Percentiles rank a stretch among this genome's conserved stretches.
Conservation (phyloP, 768 basidiomycete species). For the Rubroboletus pulcherrimus region DNA sequence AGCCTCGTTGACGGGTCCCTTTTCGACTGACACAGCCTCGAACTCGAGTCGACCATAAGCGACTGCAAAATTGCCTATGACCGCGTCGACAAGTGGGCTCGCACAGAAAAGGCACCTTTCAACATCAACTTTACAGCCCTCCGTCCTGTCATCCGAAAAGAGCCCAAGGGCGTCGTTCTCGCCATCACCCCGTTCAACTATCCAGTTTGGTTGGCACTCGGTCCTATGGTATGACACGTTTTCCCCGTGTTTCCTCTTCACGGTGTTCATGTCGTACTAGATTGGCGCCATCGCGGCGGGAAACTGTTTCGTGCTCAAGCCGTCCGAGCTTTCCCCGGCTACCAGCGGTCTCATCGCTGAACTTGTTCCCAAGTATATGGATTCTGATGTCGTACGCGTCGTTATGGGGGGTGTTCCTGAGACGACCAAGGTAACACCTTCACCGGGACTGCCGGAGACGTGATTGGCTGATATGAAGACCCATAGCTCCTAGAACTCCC, state of each 20-base stretch:
- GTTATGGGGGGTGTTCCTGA: slow-evolving; percentile 67
- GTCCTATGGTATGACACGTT: slow-evolving; percentile 48
- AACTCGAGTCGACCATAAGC: slow-evolving; percentile 49
- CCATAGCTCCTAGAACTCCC: slow-evolving; percentile 64
- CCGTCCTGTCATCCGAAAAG: slow-evolving; percentile 64
- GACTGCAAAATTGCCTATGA: slow-evolving; percentile 57
- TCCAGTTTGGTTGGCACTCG: slow-evolving; percentile 56
- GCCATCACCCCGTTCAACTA: slow-evolving; percentile 77
- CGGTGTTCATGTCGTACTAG: slow-evolving; percentile 23
- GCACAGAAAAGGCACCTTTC: slow-evolving; percentile 55
- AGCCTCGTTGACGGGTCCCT: neutral
- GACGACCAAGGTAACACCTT: slow-evolving; percentile 46
- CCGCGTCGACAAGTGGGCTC: slow-evolving; percentile 72
- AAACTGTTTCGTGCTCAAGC: slow-evolving; percentile 67
- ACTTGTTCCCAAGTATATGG: slow-evolving; percentile 73
- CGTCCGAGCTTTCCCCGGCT: slow-evolving; percentile 65
- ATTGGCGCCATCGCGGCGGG: slow-evolving; percentile 79
- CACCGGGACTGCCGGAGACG: accelerated
- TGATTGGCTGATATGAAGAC: neutral
- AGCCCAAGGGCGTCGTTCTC: slow-evolving; percentile 71
- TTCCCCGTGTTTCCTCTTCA: neutral
- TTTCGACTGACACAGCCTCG: slow-evolving; percentile 44
- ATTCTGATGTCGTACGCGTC: slow-evolving; percentile 58
- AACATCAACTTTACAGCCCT: slow-evolving; percentile 53
- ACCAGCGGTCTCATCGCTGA: slow-evolving; percentile 57